Percentiles rank a stretch among this genome's conserved stretches.
phyloP scores from a whole-genome alignment of 768 basidiomycete species.

The Hericium coralloides region DNA sequence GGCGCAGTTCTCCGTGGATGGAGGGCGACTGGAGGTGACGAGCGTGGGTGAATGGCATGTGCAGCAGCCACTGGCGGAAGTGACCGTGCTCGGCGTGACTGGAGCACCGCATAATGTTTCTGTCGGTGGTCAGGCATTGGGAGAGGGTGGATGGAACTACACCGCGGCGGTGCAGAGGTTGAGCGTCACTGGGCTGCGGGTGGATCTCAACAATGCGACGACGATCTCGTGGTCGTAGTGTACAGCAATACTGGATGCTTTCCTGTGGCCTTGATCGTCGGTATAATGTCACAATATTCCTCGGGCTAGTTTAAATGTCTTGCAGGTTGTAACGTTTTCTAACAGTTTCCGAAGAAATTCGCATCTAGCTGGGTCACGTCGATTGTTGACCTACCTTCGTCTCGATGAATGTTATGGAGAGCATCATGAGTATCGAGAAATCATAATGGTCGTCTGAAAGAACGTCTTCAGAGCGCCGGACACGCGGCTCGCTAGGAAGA shows the following conservation, averaged over 20 bases:
- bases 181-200: conserved; percentile 2
- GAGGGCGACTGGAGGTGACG: conserved; percentile 28
- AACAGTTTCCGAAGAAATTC: too few species aligned
- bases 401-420: too few species aligned
- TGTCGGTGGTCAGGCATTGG: not conserved
- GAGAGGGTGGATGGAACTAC: conserved; percentile 5
- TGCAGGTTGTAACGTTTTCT: too few species aligned
- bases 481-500: too few species aligned
- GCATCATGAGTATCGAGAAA: too few species aligned
- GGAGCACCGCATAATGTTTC: not conserved
- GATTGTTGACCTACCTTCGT: too few species aligned
- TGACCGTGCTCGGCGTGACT: conserved; percentile 49
- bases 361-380: too few species aligned
- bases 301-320: too few species aligned
- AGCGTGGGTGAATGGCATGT: conserved; percentile 35
- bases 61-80: conserved; percentile 35
- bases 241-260: not conserved
- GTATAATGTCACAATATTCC: too few species aligned
- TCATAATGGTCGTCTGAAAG: too few species aligned
- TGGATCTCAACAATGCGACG: conserved; percentile 4
- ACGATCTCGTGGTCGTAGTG: conserved; percentile 2
- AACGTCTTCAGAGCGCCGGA: too few species aligned
- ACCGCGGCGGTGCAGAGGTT: conserved; percentile 5
- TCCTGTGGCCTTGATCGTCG: too few species aligned
- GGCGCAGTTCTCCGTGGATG: conserved; percentile 34